Evolutionary conservation across 1,139 yeast genomes (phyloP), one percentile per base, ranked within the genome.

Genomic region (Zhuliangozyma parablackwelliae): DNA sequence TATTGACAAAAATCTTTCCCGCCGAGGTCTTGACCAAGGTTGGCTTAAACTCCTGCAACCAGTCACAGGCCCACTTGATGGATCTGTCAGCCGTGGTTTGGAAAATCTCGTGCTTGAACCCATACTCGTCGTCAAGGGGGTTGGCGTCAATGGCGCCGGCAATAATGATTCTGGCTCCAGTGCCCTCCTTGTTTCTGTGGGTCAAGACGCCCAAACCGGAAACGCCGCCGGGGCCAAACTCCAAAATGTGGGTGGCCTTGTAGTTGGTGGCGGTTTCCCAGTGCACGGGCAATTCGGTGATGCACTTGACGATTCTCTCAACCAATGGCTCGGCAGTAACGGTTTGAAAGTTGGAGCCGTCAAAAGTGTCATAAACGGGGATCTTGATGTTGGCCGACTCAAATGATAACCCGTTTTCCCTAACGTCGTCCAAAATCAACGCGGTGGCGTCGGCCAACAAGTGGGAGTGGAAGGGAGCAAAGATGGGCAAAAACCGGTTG

Each of bases 141-240:
- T 50, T 53, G 43, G 75, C 73, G 52, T 88, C 96, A 48, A 92
- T 70, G 42, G 94, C 79, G 61, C 98, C 97, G 37, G 96, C 97
- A 50, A 94, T 76, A 51, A 92, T 87, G 44, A 92, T 72, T 66
- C 99, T 84, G 35, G 88, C 84, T 64, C 99, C 99, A 39, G 97
- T 88, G 66, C 99, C 99, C 57, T 92, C 98, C 69, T 90, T 92
- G 71, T 90, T 92, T 67, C 96, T 84, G 67, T 89, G 96, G 42
- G 98, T 92, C 54, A 92, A 77, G 46, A 86, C 84, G 65, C 98
- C 98, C 51, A 92, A 75, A 50, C 99, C 99, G 34, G 97, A 87
- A 36, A 87, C 82, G 51, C 97, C 98, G 65, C 99, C 98, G 44
- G 98, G 99, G 57, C 99, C 99, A 55, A 92, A 92, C 65, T 92